Evolutionary conservation across 2,329 filamentous ascomycete species (phyloP).

Genomic region (Aspergillus calidoustus): DNA sequence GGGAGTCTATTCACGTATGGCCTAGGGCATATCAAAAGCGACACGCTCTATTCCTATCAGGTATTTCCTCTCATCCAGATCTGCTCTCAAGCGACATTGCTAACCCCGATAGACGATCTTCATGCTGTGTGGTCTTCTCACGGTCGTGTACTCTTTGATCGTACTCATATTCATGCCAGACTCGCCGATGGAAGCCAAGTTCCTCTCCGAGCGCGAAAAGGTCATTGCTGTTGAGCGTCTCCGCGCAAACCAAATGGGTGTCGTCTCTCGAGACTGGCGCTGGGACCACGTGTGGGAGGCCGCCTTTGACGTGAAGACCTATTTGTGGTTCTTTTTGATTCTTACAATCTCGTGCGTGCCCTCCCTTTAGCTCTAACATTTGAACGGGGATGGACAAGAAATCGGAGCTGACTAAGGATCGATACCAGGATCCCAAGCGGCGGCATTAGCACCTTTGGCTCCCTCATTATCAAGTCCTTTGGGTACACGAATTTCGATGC

Average conservation of each 20-base stretch:
- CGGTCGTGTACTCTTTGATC: slow-evolving; percentile 52
- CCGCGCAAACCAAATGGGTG: slow-evolving; percentile 60
- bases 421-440: slow-evolving; percentile 41
- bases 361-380: neutral
- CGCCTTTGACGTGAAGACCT: slow-evolving; percentile 39
- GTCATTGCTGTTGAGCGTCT: slow-evolving; percentile 60
- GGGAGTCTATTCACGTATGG: slow-evolving; percentile 63
- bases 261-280: slow-evolving; percentile 58
- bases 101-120: slow-evolving; percentile 50
- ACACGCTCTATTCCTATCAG: slow-evolving; percentile 37
- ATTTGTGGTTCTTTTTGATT: slow-evolving; percentile 39
- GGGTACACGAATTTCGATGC: slow-evolving; percentile 46
- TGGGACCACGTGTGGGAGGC: slow-evolving; percentile 52
- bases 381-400: neutral
- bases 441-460: slow-evolving; percentile 45
- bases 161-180: slow-evolving; percentile 57
- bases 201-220: slow-evolving; percentile 54
- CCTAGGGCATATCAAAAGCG: slow-evolving; percentile 60
- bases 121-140: slow-evolving; percentile 58
- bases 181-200: slow-evolving; percentile 56
- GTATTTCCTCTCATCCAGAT: slow-evolving; percentile 21
- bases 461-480: slow-evolving; percentile 48
- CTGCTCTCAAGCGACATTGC: neutral
- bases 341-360: slow-evolving; percentile 29
- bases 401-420: neutral